Evolutionary conservation across 1,284 basidiomycete species (phyloP).

Genomic region (Apiotrichum domesticum): DNA sequence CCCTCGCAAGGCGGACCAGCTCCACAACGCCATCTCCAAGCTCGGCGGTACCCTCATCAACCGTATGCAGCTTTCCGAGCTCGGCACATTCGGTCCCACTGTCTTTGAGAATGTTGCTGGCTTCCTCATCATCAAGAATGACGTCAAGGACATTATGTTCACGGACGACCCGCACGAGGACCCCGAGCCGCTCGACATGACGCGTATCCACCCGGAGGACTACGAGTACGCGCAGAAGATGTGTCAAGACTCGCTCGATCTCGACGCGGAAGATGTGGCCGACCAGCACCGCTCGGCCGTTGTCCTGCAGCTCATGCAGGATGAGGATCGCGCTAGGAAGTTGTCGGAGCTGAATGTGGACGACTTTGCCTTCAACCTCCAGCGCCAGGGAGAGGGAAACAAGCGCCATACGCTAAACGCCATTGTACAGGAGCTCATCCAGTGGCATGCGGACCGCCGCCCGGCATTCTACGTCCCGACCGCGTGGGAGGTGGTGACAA

Average conservation of each 20-base stretch:
- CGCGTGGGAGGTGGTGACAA: constrained; percentile 80
- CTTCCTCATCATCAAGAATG: constrained; percentile 77
- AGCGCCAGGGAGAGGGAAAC: constrained; percentile 62
- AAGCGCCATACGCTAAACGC: constrained; percentile 83
- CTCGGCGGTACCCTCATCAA: constrained; percentile 68
- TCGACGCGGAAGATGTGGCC: constrained; percentile 89
- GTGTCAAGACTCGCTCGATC: constrained; percentile 93
- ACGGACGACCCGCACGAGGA: constrained; percentile 54
- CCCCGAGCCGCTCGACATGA: constrained; percentile 88
- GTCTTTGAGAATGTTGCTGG: constrained; percentile 86
- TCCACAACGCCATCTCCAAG: constrained; percentile 73
- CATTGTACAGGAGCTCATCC: constrained; percentile 82
- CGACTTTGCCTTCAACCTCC: constrained; percentile 91
- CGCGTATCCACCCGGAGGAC: constrained; percentile 95
- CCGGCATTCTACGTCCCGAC: constrained; percentile 61
- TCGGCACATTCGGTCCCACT: constrained; percentile 67
- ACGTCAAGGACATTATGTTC: constrained; percentile 54
- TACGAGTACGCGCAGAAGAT: constrained; percentile 98
- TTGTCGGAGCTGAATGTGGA: constrained; percentile 88
- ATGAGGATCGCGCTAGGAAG: constrained; percentile 71
- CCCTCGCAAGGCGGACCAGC: constrained; percentile 82
- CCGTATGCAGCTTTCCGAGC: constrained; percentile 73
- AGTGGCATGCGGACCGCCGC: constrained; percentile 76
- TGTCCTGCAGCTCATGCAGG: constrained; percentile 81
- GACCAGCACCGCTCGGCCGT: constrained; percentile 78